Base-by-base conservation (phyloP, 176 grass and related monocot genomes). In the Oryza meridionalis region DNA sequence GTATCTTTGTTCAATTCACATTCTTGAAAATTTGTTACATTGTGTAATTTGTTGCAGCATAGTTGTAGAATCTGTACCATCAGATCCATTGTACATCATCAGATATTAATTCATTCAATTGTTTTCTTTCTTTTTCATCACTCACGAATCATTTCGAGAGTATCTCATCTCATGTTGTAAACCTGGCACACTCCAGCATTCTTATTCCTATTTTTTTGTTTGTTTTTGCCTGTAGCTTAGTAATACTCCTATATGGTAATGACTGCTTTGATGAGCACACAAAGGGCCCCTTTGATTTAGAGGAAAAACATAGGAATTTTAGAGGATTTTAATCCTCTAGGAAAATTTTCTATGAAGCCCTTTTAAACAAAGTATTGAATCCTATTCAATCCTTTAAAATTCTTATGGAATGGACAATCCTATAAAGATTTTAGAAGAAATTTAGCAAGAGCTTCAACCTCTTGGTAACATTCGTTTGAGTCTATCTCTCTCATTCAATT, bases 101-200 rank as follows among this genome's bases (percentile, higher is more conserved):
- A 93, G 81, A 84, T 51, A 93, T 90, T 79, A 81, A 97, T 96
- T 93, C 84, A 94, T 97, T 97, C 88, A 82, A 86, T 93, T 89
- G 61, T 88, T 92, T n/a, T 31, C 9, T 31, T 64, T 84, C 58
- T 65, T 43, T 82, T 64, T 47, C 66, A 8, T 6, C 42, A 7
- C 46, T 21, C 38, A 25, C 24, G 58, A 59, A 69, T 22, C 16
- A 49, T 38, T 83, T 25, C 1, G 21, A 15, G 55, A 66, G 70
- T 24, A 13, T 3, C 24, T 73, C 11, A 33, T n/a, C 72, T 77
- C 77, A 0, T 0, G 0, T 11, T 25, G 35, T 33, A 19, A 6
- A 58, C 7, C 2, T 35, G 25, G 53, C 50, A 55, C 5, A 19
- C 69, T 77, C 55, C 16, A 43, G 16, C 9, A 5, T 35, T 37